Conservation (phyloP, 805 yeast species). For the Myxozyma melibiosi region DNA sequence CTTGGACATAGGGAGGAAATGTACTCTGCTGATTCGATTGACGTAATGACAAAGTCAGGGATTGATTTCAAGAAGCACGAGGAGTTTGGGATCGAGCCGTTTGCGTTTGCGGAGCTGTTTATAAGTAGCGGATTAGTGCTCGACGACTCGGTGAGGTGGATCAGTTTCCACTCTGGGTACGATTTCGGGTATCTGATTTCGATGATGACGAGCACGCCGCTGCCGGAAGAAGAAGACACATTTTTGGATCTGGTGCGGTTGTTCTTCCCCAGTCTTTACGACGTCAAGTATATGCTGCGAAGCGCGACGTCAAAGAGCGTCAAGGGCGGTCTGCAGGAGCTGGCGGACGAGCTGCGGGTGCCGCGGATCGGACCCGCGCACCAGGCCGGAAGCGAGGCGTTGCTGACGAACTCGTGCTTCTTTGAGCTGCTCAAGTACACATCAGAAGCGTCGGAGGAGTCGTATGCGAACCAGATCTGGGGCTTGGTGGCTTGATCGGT, state of each 20-base stretch:
- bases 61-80: slow-evolving; percentile 76
- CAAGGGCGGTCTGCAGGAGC: slow-evolving; percentile 43
- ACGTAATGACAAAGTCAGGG: slow-evolving; percentile 77
- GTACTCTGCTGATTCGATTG: slow-evolving; percentile 84
- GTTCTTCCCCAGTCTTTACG: slow-evolving; percentile 82
- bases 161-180: slow-evolving; percentile 89
- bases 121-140: slow-evolving; percentile 84
- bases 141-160: slow-evolving; percentile 75
- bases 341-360: slow-evolving; percentile 50
- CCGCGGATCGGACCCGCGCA: slow-evolving; percentile 42
- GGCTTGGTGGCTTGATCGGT: slow-evolving; percentile 43
- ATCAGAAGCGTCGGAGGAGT: slow-evolving; percentile 20
- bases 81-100: slow-evolving; percentile 73
- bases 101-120: slow-evolving; percentile 79
- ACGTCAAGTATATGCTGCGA: slow-evolving; percentile 60
- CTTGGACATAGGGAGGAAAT: slow-evolving; percentile 52
- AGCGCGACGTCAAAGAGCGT: slow-evolving; percentile 36
- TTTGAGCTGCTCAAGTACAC: slow-evolving; percentile 44
- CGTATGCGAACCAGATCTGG: slow-evolving; percentile 40
- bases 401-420: slow-evolving; percentile 48
- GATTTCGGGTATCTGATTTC: slow-evolving; percentile 89
- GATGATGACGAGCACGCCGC: slow-evolving; percentile 67
- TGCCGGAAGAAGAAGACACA: slow-evolving; percentile 80
- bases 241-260: slow-evolving; percentile 69
- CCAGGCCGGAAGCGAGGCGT: slow-evolving; percentile 51